Base-by-base conservation (phyloP, 768 basidiomycete species). In the Tremella fuciformis region DNA sequence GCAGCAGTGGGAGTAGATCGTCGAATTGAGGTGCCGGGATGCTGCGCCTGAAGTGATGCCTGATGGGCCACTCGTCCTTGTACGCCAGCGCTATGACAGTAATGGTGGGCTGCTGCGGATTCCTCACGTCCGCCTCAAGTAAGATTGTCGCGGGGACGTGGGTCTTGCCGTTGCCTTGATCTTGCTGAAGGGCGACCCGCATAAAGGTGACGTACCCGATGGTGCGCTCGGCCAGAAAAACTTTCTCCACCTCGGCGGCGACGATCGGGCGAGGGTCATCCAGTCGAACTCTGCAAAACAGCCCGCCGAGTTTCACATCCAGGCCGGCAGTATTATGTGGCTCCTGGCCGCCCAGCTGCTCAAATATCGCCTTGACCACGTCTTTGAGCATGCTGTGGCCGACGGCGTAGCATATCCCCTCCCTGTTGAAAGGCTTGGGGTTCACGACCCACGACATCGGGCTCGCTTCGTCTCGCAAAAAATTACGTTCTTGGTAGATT, bases 31-130 rank as follows among this genome's bases (percentile, higher is more conserved):
- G 62, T 60, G 22, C 57, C 55, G 22, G 55, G 54, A 1, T 19
- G 29, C 29, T 34, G 13, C 53, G 42, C 16, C 64, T 50, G 44
- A 67, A 71, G 21, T 59, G 48, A 58, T 71, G 69, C 3, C 26
- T 42, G 1, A 71, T 37, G 18, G 61, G 66, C 52, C 57, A 55
- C 37, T 71, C 69, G 1, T 40, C 59, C 19, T 60, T 41, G 34
- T 65, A 71, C 48, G 58, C 57, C 1, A 67, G 62, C 1, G 41
- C 41, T 0, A 62, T 53, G 29, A 34, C 29, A 11, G 29, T 34
- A 34, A 34, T 34, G 4, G 29, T 34, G 4, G 29, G 29, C 29
- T 34, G 29, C 29, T 34, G 29, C 29, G 29, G 29, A 22, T 56
- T 56, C 13, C 22, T 16, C 26, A 42, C 49, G 15, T 18, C 38